Base-by-base conservation (phyloP, 78 protist genomes). In the Polysphondylium violaceum region DNA sequence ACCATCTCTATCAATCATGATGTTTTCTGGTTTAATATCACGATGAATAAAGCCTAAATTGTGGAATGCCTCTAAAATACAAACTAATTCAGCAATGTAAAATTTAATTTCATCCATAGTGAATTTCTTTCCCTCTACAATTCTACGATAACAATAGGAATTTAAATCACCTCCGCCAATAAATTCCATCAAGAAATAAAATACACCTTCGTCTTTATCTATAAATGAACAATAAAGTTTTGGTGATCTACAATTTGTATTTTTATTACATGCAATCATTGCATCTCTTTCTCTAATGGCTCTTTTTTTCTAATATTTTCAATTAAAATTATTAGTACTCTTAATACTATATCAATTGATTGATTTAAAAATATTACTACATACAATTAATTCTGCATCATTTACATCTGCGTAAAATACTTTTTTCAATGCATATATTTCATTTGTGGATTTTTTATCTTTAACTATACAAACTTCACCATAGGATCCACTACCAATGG, bases 11-110 rank as follows among this genome's bases (percentile, higher is more conserved):
- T 71, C 60, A 40, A 96, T 76, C 69, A 96, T 43, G 17, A 94
- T 77, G 73, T 96, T 94, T 56, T 92, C 96, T 1, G 98, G 99
- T 74, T 98, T 98, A 27, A 97, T 61, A 87, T 98, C 99, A 14
- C 99, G 41, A 94, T 97, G 98, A 5, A 92, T 56, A 19, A 87
- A 93, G 2, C 98, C 97, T 9, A 68, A 3, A 19, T 19, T 4
- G 93, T 98, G 99, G 23, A 98, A 67, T 5, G 94, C 16, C 11
- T 81, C 90, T 36, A 81, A 55, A 56, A 76, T 69, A 41, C 35
- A 25, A 19, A 81, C 76, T 55, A 81, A 58, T 33, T 81, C 90
- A 1, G 90, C 90, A 1, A 81, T 81, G 43, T 81, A 81, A 25
- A 81, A 81, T 58, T 81, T 68, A 58, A 81, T 81, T 19, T 81